Evolutionary conservation across 768 basidiomycete genomes (phyloP), one percentile per base, ranked within the genome.

Genomic region (Gyrodon lividus): DNA sequence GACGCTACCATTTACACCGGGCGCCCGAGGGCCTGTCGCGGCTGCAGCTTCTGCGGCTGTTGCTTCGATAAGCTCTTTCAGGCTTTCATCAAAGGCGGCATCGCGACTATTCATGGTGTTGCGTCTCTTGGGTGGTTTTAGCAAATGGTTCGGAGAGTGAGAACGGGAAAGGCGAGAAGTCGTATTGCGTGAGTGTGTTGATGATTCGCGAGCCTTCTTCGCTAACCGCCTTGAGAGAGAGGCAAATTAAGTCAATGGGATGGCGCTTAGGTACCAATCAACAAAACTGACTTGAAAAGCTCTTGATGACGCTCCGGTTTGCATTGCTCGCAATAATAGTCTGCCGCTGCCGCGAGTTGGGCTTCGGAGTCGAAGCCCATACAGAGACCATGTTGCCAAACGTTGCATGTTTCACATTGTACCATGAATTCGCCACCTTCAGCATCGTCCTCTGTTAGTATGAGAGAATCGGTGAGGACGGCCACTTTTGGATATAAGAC

Each of bases 51-150:
- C 86, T 6, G 84, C 82, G 22, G 86, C 87, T 17, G 85, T 85
- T 34, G 81, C 82, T 59, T 87, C 84, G 45, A 90, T 83, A 47
- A 88, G 73, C 61, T 87, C 86, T 66, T 87, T 86, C 50, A 89
- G 67, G 64, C 86, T 92, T 64, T 94, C 89, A 65, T 96, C 95
- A 65, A 93, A 95, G 12, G 86, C 87, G 14, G 95, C 92, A 68
- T 97, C 96, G 51, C 96, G 77, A 62, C 92, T 95, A 68, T 98
- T 98, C 93, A 99, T 96, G 45, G 97, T 99, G 61, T 92, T 93
- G 54, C 97, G 79, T 46, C 92, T 83, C 72, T 94, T 96, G 35
- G 88, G 79, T n/a, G 81, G 77, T 60, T 83, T 82, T 55, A 83
- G 84, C 31, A 78, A 62, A 59, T 66, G 69, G 8, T 74, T 74